Conservation (phyloP, 2,329 filamentous ascomycete genomes). For the Dactylonectria estremocensis region DNA sequence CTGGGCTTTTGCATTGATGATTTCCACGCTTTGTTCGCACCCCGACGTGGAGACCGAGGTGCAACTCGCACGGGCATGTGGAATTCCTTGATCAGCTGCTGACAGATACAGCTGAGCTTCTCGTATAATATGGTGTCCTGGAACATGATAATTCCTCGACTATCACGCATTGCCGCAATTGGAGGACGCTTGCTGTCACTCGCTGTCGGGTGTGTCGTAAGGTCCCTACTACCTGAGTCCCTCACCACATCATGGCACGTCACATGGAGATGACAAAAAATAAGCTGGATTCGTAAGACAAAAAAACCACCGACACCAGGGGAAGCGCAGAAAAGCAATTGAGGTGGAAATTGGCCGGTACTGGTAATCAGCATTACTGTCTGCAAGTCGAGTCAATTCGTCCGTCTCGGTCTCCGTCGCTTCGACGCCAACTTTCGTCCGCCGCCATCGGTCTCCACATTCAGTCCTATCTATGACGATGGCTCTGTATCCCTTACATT, state of each 20-base stretch:
- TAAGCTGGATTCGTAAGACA: too few species aligned
- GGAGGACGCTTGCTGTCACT: too few species aligned
- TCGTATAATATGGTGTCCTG: too few species aligned
- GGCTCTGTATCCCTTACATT: neutral
- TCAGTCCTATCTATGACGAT: neutral
- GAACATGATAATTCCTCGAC: too few species aligned
- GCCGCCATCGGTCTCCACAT: conserved; percentile 3
- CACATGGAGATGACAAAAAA: too few species aligned
- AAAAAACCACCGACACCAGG: too few species aligned
- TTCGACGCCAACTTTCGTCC: conserved; percentile 18
- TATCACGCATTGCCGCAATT: too few species aligned
- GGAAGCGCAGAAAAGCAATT: too few species aligned
- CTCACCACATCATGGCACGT: too few species aligned
- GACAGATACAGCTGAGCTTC: too few species aligned
- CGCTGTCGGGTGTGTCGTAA: too few species aligned
- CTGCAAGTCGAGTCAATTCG: conserved; percentile 5
- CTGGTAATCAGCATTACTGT: neutral
- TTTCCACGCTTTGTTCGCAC: neutral
- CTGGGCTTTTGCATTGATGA: neutral
- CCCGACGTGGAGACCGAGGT: neutral
- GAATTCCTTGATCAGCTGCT: neutral
- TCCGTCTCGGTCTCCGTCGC: conserved; percentile 43
- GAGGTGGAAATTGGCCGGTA: neutral
- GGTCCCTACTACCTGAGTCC: too few species aligned
- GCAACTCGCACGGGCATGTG: neutral